Percentiles rank a stretch among this genome's conserved stretches.
phyloP scores from a whole-genome alignment of 345 rosid genomes.

The Viola odorata region DNA sequence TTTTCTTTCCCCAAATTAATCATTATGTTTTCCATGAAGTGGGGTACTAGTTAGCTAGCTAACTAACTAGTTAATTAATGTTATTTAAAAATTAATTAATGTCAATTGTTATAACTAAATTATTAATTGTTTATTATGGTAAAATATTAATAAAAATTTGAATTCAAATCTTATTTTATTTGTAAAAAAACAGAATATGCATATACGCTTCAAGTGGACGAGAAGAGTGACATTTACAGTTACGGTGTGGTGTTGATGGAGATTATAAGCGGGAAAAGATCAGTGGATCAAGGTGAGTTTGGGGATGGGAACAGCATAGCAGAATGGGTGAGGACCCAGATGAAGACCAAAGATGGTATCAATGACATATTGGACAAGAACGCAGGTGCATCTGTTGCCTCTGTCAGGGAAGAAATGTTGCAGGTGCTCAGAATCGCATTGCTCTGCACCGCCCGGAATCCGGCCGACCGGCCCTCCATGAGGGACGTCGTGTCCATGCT shows the following conservation, averaged over 20 bases:
- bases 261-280: conserved; percentile 66
- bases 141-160: neutral
- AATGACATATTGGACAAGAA: conserved; percentile 60
- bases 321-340: conserved; percentile 85
- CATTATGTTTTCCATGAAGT: neutral
- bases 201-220: conserved; percentile 87
- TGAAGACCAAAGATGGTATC: conserved; percentile 59
- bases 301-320: conserved; percentile 96
- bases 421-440: conserved; percentile 77
- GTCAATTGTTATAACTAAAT: too few species aligned
- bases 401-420: conserved; percentile 83
- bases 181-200: conserved; percentile 61
- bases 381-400: conserved; percentile 61
- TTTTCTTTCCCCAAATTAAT: neutral
- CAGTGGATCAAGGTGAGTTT: conserved; percentile 67
- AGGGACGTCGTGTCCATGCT: conserved; percentile 92
- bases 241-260: conserved; percentile 89
- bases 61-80: too few species aligned
- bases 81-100: too few species aligned
- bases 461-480: conserved; percentile 91
- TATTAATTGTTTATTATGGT: neutral
- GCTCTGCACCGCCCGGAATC: conserved; percentile 75
- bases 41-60: neutral
- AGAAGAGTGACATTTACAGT: conserved; percentile 95
- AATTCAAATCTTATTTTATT: neutral